phyloP scores from a whole-genome alignment of 768 basidiomycete genomes.

The Clathrus columnatus region DNA sequence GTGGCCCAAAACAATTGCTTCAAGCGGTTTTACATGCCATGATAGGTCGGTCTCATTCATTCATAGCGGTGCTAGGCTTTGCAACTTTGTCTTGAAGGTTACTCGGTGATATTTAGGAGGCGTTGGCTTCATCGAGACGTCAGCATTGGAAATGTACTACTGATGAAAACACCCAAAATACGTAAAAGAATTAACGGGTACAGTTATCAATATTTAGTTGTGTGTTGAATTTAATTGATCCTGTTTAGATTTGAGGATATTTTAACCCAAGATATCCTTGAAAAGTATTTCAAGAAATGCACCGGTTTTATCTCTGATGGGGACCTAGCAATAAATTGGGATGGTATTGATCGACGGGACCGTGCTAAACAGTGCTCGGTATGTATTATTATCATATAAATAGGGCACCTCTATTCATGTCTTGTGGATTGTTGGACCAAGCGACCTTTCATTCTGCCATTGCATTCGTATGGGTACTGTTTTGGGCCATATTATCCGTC shows the following conservation, averaged over 20 bases:
- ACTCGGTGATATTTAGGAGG: background rate
- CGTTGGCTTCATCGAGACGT: conserved; percentile 10
- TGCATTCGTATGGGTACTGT: conserved; percentile 2
- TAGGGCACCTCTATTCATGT: background rate
- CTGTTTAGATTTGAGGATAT: background rate
- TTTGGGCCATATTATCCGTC: background rate
- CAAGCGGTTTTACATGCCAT: conserved; percentile 4
- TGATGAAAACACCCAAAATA: background rate
- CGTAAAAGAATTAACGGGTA: background rate
- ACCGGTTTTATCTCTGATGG: background rate
- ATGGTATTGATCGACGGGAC: background rate
- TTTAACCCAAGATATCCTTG: background rate
- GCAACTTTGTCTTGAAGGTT: background rate
- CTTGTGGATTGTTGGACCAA: background rate
- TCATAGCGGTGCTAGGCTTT: too few species aligned
- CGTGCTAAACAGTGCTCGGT: background rate
- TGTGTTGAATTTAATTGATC: background rate
- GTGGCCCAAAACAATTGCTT: background rate
- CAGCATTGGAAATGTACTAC: conserved; percentile 4
- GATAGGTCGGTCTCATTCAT: conserved; percentile 1
- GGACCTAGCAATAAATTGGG: background rate
- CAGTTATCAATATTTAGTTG: background rate
- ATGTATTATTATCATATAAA: background rate
- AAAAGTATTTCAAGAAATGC: background rate
- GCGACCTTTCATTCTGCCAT: background rate